Conservation (phyloP, 192 early-diverging fungal species). For the Cladochytrium replicatum region DNA sequence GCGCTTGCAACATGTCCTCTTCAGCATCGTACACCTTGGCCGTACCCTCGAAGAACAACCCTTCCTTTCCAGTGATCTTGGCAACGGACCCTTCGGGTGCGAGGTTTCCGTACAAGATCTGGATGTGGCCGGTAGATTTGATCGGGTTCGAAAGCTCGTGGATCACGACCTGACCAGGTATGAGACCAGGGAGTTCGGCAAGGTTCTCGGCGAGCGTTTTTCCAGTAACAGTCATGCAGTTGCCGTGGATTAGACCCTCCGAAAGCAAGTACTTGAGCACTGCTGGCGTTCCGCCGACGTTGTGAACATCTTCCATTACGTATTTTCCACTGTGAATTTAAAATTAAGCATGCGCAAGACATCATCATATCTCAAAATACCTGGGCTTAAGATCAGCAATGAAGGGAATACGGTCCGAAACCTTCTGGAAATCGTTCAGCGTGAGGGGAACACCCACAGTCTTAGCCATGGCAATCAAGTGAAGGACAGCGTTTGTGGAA, state of each 20-base stretch:
- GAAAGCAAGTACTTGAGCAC: constrained; percentile 88
- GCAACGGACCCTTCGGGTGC: constrained; percentile 94
- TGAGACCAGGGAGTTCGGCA: constrained; percentile 60
- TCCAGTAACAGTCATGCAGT: constrained; percentile 91
- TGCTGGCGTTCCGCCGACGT: constrained; percentile 86
- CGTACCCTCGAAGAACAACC: constrained; percentile 73
- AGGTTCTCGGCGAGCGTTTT: constrained; percentile 95
- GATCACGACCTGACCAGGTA: constrained; percentile 79
- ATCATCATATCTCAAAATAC: constrained; percentile 11
- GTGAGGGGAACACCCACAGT: constrained; percentile 72
- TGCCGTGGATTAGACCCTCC: constrained; percentile 77
- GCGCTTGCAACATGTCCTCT: constrained; percentile 78
- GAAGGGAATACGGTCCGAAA: constrained; percentile 84
- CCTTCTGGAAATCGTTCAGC: constrained; percentile 89
- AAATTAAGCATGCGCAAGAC: neutral
- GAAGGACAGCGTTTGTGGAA: constrained; percentile 95
- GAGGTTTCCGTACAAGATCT: constrained; percentile 87
- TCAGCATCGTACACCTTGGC: constrained; percentile 92
- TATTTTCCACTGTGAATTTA: constrained; percentile 68
- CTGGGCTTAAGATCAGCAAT: constrained; percentile 96
- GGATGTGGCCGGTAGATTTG: constrained; percentile 90
- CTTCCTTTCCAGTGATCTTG: constrained; percentile 99
- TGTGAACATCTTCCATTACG: constrained; percentile 94
- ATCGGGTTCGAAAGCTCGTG: constrained; percentile 72
- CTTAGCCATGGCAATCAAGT: constrained; percentile 84